phyloP scores from a whole-genome alignment of 2,329 filamentous ascomycete species.

The Alternaria consortialis region DNA sequence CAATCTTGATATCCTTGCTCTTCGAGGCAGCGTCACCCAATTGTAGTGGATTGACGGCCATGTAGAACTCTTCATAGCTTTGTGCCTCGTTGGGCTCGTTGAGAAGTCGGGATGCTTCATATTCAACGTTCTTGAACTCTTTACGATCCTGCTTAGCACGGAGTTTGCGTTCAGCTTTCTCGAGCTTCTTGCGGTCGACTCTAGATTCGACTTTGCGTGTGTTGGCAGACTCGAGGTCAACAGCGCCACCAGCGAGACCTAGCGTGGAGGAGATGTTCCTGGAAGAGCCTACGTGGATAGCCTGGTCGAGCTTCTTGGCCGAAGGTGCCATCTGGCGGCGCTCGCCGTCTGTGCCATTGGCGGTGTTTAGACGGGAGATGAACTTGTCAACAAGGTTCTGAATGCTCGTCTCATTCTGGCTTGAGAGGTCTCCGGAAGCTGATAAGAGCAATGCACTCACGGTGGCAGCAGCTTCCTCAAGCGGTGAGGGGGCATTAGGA shows the following conservation, averaged over 20 bases:
- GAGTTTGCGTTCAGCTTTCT: slow-evolving; percentile 98
- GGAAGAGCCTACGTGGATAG: slow-evolving; percentile 92
- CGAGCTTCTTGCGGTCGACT: slow-evolving; percentile 97
- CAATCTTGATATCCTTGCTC: slow-evolving; percentile 99
- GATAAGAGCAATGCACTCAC: slow-evolving; percentile 91
- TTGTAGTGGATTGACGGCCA: slow-evolving; percentile 97
- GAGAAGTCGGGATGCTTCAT: slow-evolving; percentile 90
- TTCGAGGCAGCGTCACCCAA: slow-evolving; percentile 76
- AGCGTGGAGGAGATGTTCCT: slow-evolving; percentile 96
- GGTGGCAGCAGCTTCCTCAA: slow-evolving; percentile 82
- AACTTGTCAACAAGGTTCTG: slow-evolving; percentile 88
- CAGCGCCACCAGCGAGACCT: slow-evolving; percentile 81
- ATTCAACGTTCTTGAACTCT: slow-evolving; percentile 96
- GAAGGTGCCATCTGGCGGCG: slow-evolving; percentile 75
- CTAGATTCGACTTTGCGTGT: slow-evolving; percentile 94
- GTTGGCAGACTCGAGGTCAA: slow-evolving; percentile 94
- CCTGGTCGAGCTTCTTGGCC: slow-evolving; percentile 88
- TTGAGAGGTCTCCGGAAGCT: slow-evolving; percentile 83
- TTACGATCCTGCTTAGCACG: slow-evolving; percentile 99
- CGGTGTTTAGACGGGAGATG: slow-evolving; percentile 79
- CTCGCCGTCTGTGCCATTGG: slow-evolving; percentile 73
- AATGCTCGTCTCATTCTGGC: slow-evolving; percentile 78
- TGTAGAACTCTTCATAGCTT: slow-evolving; percentile 99
- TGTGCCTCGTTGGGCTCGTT: slow-evolving; percentile 82
- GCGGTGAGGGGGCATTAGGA: slow-evolving; percentile 72